Base-by-base conservation (phyloP, 345 rosid species). In the Camelina neglecta region DNA sequence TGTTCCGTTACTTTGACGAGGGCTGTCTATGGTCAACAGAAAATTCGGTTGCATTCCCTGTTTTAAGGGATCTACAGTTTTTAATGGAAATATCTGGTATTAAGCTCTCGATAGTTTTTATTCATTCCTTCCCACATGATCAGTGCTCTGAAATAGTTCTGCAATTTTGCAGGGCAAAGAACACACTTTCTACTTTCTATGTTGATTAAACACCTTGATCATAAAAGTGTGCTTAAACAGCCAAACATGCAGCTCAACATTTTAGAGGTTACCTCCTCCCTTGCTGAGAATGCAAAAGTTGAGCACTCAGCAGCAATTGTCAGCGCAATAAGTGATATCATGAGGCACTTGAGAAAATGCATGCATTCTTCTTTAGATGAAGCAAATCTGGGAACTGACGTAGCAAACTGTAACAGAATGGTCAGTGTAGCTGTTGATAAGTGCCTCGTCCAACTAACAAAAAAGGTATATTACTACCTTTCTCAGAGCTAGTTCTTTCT, bases 181-280 rank as follows among this genome's bases (percentile, higher is more conserved):
- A 83, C 93, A 55, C 99, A 95, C 82, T 86, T 87, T 84, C 57
- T 95, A 81, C 85, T 95, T 44, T 93, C 96, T 55, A 85, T 84
- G 80, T 80, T 95, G 85, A 82, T 95, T 72, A 95, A 93, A 83
- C 99, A 95, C 81, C 98, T 95, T 54, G 99, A 93, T 81, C 94
- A 93, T 81, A 91, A 90, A 84, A 91, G 83, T 77, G 89, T 91
- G 82, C 88, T 93, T 33, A 91, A 93, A 80, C 81, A 87, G 56
- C 96, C 89, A 13, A 78, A 72, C 62, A 86, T 88, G 89, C 97
- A 90, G 85, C 87, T 95, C 55, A 88, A 84, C 79, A 86, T 95
- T 62, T 71, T 93, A 72, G 87, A 85, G 82, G 90, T 95, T 79
- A 87, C 92, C 70, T 72, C 92, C 47, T 78, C 82, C 69, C 94